Conservation (phyloP, 1,284 basidiomycete species). For the Rhizoctonia solani region DNA sequence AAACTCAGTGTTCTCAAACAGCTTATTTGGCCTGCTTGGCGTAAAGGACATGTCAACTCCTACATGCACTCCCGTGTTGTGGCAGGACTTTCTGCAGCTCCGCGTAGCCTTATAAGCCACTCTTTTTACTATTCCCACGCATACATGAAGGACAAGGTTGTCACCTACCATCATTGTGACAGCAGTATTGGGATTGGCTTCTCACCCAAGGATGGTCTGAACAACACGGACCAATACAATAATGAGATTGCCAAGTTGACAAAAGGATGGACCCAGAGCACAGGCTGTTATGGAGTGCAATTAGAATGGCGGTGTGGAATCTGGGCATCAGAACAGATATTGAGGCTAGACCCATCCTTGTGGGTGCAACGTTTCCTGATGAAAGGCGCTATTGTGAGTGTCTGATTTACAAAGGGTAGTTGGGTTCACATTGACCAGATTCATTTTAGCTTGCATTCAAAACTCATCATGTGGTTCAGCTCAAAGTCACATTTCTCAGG, state of each 20-base stretch:
- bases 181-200: neutral
- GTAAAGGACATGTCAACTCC: neutral
- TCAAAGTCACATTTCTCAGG: neutral
- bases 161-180: slow-evolving; percentile 12
- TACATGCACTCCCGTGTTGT: slow-evolving; percentile 19
- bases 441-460: neutral
- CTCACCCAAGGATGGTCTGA: neutral
- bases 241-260: neutral
- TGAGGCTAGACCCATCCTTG: neutral
- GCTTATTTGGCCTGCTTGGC: neutral
- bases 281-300: neutral
- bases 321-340: neutral
- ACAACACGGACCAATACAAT: neutral
- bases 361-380: neutral
- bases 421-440: neutral
- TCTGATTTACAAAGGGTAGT: neutral
- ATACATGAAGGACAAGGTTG: slow-evolving; percentile 19
- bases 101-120: neutral
- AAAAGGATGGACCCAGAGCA: too few relatives aligned
- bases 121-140: neutral
- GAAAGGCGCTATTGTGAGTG: slow-evolving; percentile 7
- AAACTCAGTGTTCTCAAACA: neutral
- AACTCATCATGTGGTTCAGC: neutral
- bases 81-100: neutral
- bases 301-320: neutral